phyloP scores from a whole-genome alignment of 805 yeast genomes.

The Yamadazyma kitorensis region DNA sequence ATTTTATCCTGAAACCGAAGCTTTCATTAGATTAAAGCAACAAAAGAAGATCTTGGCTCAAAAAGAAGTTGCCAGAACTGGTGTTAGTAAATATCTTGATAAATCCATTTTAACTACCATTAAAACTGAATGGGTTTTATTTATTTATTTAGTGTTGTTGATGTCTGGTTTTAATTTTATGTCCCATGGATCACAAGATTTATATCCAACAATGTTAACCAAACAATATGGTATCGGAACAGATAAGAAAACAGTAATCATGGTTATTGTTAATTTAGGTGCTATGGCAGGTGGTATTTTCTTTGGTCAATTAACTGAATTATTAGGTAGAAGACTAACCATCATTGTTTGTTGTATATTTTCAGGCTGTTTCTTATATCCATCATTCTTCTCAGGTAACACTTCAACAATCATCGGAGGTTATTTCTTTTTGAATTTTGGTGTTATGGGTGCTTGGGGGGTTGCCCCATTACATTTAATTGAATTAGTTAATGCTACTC shows the following conservation, averaged over 20 bases:
- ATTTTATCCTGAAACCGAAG: constrained; percentile 58
- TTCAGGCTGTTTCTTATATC: constrained; percentile 63
- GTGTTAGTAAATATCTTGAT: constrained; percentile 10
- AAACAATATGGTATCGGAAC: constrained; percentile 47
- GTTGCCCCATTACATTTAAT: constrained; percentile 61
- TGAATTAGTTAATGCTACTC: constrained; percentile 52
- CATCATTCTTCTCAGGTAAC: constrained; percentile 47
- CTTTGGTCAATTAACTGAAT: constrained; percentile 56
- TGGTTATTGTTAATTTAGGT: constrained; percentile 63
- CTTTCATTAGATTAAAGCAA: constrained; percentile 34
- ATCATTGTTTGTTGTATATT: constrained; percentile 47
- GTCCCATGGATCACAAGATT: constrained; percentile 74
- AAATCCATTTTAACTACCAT: constrained; percentile 11
- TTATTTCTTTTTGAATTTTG: constrained; percentile 43
- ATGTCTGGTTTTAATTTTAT: constrained; percentile 71
- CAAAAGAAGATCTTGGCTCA: constrained; percentile 8
- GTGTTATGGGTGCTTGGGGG: constrained; percentile 76
- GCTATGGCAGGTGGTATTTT: constrained; percentile 64
- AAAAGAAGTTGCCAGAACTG: constrained; percentile 1
- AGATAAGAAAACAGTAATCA: constrained; percentile 55
- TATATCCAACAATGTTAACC: constrained; percentile 61
- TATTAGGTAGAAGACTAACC: constrained; percentile 60
- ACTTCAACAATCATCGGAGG: constrained; percentile 55
- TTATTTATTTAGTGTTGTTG: constrained; percentile 33
- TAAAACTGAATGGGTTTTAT: constrained; percentile 42